phyloP scores from a whole-genome alignment of 345 rosid species.

The Pistacia atlantica region DNA sequence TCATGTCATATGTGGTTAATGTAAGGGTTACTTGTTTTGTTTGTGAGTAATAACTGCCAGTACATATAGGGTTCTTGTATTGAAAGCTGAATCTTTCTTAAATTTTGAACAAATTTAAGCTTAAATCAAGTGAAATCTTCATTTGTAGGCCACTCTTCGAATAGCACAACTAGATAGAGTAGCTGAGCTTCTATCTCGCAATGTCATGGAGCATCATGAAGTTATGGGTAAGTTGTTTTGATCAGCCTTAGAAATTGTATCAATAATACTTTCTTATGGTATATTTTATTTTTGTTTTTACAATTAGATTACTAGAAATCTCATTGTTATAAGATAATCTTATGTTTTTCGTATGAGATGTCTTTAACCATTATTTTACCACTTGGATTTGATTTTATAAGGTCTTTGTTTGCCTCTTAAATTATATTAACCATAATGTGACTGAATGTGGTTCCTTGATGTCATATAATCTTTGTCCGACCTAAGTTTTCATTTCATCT shows the following conservation, averaged over 20 bases:
- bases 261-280: background rate
- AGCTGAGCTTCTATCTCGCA: constrained; percentile 69
- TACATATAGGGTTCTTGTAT: constrained; percentile 7
- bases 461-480: background rate
- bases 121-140: constrained; percentile 13
- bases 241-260: constrained; percentile 1
- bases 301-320: background rate
- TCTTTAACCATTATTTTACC: background rate
- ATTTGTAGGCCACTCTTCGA: constrained; percentile 81
- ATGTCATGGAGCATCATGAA: constrained; percentile 98
- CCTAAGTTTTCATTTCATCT: background rate
- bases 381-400: background rate
- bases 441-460: background rate
- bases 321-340: background rate
- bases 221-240: constrained; percentile 80
- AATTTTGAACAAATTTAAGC: constrained; percentile 13
- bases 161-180: constrained; percentile 87
- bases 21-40: background rate
- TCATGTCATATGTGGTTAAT: background rate
- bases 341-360: background rate
- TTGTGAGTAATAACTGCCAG: background rate
- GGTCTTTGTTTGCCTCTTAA: background rate
- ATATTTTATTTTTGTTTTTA: background rate
- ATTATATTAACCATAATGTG: background rate
- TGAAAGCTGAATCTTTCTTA: background rate